Base-by-base conservation (phyloP, 768 basidiomycete species). In the Cubamyces lactineus region DNA sequence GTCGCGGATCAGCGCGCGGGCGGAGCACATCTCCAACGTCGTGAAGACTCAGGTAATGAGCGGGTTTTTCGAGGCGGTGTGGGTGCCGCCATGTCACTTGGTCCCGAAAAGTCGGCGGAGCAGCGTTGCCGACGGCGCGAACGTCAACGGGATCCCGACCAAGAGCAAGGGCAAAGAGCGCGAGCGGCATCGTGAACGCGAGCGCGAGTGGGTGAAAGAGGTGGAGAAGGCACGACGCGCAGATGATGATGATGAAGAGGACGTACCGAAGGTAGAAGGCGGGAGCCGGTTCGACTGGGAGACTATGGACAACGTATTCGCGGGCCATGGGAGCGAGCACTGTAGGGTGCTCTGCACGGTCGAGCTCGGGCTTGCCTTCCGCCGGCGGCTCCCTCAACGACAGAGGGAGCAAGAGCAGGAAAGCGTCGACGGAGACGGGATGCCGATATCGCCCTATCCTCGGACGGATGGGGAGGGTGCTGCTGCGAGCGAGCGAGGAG, bases 41-140 rank as follows among this genome's bases (percentile, higher is more conserved):
- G 53, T 75, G 26, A 70, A 70, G 47, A 74, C 75, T 57, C 70
- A 72, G 51, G 71, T 75, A 23, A 71, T 74, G 67, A 74, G 73
- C 59, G 71, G 69, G 7, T 64, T 70, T 47, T 75, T 76, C 53
- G 74, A 75, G 46, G 65, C 71, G n/a, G 62, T 67, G n/a, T 66
- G 70, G 64, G 58, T 70, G 13, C 57, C 52, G 2, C 59, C 59
- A 1, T 55, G 54, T 13, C 55, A 54, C 26, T 26, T 51, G 0
- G 43, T 26, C 17, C 38, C 50, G 9, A 19, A 42, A 17, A 55
- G 53, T 12, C 28, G 48, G 34, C 34, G 57, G 2, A 61, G 47
- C 8, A 48, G 46, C 54, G 38, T 53, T 52, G 23, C 17, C 40
- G 60, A 51, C 5, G 57, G 47, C 17, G 41, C 48, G 16, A n/a